Conservation (phyloP, 129 eudicot genomes). For the Erigeron canadensis region DNA sequence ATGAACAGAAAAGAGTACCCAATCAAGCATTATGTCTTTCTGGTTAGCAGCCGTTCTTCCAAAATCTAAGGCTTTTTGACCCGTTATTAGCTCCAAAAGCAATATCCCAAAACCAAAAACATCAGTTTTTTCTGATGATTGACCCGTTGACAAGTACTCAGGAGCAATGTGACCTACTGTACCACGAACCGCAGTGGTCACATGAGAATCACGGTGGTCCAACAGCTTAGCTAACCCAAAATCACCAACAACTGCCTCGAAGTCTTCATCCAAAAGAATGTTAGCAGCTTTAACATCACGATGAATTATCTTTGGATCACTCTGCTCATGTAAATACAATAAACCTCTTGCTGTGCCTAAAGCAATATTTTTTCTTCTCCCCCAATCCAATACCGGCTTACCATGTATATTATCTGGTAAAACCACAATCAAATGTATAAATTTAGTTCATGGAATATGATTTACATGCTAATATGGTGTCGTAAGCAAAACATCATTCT, state of each 20-base stretch:
- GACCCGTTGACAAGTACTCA: slow-evolving; percentile 87
- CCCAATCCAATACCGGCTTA: slow-evolving; percentile 79
- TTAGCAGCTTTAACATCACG: slow-evolving; percentile 98
- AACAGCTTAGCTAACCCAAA: slow-evolving; percentile 90
- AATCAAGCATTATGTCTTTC: slow-evolving; percentile 84
- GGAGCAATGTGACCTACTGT: slow-evolving; percentile 98
- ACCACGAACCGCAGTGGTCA: slow-evolving; percentile 97
- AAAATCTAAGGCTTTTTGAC: slow-evolving; percentile 87
- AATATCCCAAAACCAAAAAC: slow-evolving; percentile 93
- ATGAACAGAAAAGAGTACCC: slow-evolving; percentile 53
- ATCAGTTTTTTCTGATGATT: slow-evolving; percentile 93
- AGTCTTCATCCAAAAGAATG: slow-evolving; percentile 84
- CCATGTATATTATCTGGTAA: slow-evolving; percentile 71
- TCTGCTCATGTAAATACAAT: slow-evolving; percentile 85
- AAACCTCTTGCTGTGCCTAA: slow-evolving; percentile 92
- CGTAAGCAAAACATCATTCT: no score
- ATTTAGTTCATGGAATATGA: neutral
- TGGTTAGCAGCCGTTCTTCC: slow-evolving; percentile 70
- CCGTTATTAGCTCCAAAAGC: slow-evolving; percentile 89
- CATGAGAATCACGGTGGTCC: slow-evolving; percentile 92
- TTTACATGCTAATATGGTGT: neutral
- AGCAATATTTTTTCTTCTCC: slow-evolving; percentile 81
- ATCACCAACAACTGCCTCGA: slow-evolving; percentile 98
- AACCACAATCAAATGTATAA: neutral
- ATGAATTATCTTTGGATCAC: slow-evolving; percentile 89